Conservation (phyloP, 495 filamentous ascomycete genomes). For the Penicillium pancosmium region DNA sequence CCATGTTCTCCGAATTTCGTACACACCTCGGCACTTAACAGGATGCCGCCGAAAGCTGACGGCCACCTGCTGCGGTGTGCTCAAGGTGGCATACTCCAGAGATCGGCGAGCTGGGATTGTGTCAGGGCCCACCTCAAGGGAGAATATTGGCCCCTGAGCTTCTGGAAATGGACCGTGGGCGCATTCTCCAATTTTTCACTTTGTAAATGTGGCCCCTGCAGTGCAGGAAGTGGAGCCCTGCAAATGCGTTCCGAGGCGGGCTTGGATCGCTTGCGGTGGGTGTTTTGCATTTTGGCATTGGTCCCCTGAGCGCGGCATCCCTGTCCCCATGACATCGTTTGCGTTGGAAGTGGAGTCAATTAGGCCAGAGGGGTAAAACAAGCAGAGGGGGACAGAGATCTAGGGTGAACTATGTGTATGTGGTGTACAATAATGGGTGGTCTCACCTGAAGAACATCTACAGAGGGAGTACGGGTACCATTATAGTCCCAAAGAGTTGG, state of each 20-base stretch:
- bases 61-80: slow-evolving; percentile 16
- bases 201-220: slow-evolving; percentile 19
- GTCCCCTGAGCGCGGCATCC: slow-evolving; percentile 16
- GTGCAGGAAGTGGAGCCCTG: slow-evolving; percentile 32
- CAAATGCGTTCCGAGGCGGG: slow-evolving; percentile 26
- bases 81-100: slow-evolving; percentile 20
- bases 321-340: slow-evolving; percentile 16
- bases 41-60: background rate
- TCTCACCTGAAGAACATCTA: slow-evolving; percentile 7
- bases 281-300: slow-evolving; percentile 23
- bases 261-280: slow-evolving; percentile 21
- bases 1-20: background rate
- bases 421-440: background rate
- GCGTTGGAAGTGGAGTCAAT: slow-evolving; percentile 1
- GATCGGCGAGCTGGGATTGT: slow-evolving; percentile 29
- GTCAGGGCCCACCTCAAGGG: slow-evolving; percentile 25
- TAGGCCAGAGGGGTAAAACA: slow-evolving; percentile 7
- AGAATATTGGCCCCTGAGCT: slow-evolving; percentile 21
- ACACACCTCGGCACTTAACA: background rate
- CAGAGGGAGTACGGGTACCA: no score
- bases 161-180: slow-evolving; percentile 26
- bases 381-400: background rate
- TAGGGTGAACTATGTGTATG: background rate
- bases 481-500: no score
- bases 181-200: slow-evolving; percentile 18